Conservation (phyloP, 345 rosid genomes). For the Brassica carinata region DNA sequence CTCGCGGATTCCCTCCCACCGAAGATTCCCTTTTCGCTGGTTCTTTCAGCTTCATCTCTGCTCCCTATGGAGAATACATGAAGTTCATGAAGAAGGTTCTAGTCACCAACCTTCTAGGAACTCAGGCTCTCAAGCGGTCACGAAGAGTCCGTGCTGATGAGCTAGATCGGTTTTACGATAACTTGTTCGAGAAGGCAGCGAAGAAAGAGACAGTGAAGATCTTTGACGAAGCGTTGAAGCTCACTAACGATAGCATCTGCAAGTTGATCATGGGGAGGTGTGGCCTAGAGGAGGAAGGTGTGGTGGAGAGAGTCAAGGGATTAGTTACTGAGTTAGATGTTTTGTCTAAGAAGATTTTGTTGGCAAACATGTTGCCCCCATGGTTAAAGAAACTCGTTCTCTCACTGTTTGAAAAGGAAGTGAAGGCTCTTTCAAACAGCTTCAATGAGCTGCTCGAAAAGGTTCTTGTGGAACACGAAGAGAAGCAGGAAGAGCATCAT, state of each 20-base stretch:
- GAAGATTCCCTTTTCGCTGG: constrained; percentile 12
- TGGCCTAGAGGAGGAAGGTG: background rate
- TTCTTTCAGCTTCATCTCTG: constrained; percentile 29
- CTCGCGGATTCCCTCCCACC: background rate
- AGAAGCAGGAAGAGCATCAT: background rate
- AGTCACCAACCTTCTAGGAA: background rate
- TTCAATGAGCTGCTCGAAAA: background rate
- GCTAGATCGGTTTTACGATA: background rate
- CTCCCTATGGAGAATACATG: background rate
- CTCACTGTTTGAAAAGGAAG: background rate
- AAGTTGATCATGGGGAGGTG: background rate
- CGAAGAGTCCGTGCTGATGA: background rate
- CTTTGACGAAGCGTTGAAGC: background rate
- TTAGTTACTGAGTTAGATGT: background rate
- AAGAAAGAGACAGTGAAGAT: background rate
- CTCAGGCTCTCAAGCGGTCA: background rate
- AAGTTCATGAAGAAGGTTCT: background rate
- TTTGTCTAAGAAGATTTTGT: background rate
- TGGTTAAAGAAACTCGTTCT: background rate
- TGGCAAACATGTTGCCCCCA: background rate
- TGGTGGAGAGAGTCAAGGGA: background rate
- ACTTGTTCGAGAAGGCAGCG: background rate
- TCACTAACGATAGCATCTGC: background rate
- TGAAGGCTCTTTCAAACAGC: background rate
- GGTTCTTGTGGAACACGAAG: constrained; percentile 1